Base-by-base conservation (phyloP, 2,329 filamentous ascomycete species). In the Fusarium hainanense region DNA sequence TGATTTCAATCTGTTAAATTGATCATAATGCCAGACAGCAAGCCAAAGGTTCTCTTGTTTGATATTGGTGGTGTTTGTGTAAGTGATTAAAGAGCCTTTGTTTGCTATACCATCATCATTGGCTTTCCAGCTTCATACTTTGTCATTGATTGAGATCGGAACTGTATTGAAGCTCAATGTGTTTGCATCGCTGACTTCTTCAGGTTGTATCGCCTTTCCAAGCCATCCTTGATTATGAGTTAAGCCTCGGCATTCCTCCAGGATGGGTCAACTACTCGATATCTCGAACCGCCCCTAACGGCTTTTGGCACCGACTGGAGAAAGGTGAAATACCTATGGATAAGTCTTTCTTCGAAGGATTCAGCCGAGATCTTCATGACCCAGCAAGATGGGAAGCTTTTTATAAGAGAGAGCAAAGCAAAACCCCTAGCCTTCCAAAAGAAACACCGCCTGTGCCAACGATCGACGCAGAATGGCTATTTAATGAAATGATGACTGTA, bases 31-130 rank as follows among this genome's bases (percentile, higher is more conserved):
- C 69, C 28, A 74, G 80, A 49, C 74, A 76, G 62, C 54, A 84
- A 84, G 61, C 92, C 92, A 30, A 92, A 92, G 73, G 92, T 93
- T 58, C 83, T 97, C 32, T 85, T 99, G 23, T 98, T 98, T 79
- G 96, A 99, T 81, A 96, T 99, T 73, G 96, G 96, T 41, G 96
- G 96, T 67, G 96, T 99, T 73, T 97, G 93, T 85, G 95, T 97
- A 91, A 85, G 93, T 89, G 44, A 34, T 23, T 23, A 11, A 37
- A 13, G 25, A 48, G 27, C 37, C 52, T 34, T 9, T 7, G 44
- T 16, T 18, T 40, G 4, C 32, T 40, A 40, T 30, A 30, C 12
- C 28, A 13, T 30, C 28, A 30, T 30, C 18, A 14, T n/a, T 7
- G 16, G 20, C 14, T 13, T 21, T 20, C 41, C 21, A 13, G 12